phyloP scores from a whole-genome alignment of 208 protist genomes.

The Trypanosoma caninum region DNA sequence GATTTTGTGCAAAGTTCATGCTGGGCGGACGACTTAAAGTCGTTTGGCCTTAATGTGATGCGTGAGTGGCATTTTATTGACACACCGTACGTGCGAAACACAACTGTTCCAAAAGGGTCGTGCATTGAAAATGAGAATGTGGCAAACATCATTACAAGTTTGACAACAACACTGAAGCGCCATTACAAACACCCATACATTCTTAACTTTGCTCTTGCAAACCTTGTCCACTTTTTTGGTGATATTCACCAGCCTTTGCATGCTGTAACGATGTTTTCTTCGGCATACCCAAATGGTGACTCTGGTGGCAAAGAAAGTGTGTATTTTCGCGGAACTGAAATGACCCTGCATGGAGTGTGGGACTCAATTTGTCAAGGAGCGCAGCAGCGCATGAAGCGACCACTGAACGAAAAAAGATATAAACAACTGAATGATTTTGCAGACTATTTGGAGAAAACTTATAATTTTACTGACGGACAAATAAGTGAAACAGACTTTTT shows the following conservation, averaged over 20 bases:
- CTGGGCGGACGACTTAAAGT: conserved; percentile 83
- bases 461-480: conserved; percentile 36
- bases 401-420: conserved; percentile 38
- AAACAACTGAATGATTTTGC: conserved; percentile 33
- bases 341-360: conserved; percentile 80
- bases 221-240: conserved; percentile 79
- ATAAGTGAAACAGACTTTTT: conserved; percentile 17
- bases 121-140: conserved; percentile 31
- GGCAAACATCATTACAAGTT: conserved; percentile 18
- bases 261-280: conserved; percentile 35
- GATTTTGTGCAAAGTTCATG: conserved; percentile 71
- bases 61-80: conserved; percentile 74
- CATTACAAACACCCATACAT: conserved; percentile 26
- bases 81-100: conserved; percentile 54
- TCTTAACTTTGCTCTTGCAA: conserved; percentile 60
- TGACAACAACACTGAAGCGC: conserved; percentile 26
- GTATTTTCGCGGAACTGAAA: conserved; percentile 15
- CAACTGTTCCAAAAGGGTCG: conserved; percentile 28
- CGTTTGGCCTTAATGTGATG: conserved; percentile 58
- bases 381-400: conserved; percentile 24
- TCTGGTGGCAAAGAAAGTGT: conserved; percentile 71
- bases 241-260: conserved; percentile 89
- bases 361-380: conserved; percentile 62
- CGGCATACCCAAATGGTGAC: conserved; percentile 55
- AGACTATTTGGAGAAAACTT: conserved; percentile 54